Base-by-base conservation (phyloP, 305 asterid genomes). In the Rubia tinctorum region DNA sequence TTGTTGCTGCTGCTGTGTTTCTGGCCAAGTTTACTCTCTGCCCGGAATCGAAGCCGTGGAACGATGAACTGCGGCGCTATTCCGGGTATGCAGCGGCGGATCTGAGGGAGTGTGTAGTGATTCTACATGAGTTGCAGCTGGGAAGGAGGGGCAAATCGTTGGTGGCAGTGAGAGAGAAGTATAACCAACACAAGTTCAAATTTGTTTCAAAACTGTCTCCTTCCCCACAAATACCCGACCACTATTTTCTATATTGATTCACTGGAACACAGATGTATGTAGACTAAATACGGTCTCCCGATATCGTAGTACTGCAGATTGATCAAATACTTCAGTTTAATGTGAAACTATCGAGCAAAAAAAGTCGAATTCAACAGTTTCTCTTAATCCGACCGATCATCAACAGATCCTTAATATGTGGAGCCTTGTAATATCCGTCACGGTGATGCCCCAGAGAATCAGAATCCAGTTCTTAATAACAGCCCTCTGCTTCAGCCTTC, bases 1-100 rank as follows among this genome's bases (percentile, higher is more conserved):
- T 91, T 75, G 96, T 96, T 80, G 91, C 98, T 44, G 82, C 96
- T 0, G 98, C 79, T n/a, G 75, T 86, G 27, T 93, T 86, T 81
- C 88, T 93, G 18, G 72, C 95, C 12, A 87, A 89, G 79, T 88
- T 88, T 70, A 88, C 89, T 2, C 89, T 87, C 56, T 81, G 70
- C 49, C 91, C 96, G 27, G 76, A 77, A 43, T 53, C 34, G 55
- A 86, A 87, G 73, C 98, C 98, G 12, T 92, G 98, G 98, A 53
- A 22, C 1, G 59, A 53, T 53, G 59, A 18, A 18, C 9, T 53
- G 59, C 7, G 22, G 20, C 8, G 23, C 8, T 53, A 18, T 53
- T 53, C 59, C 8, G 59, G 59, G 59, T 53, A 53, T 53, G 6
- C 7, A 6, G 59, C 9, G 11, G 59, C 22, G 22, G 59, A 53